Conservation (phyloP, 495 filamentous ascomycete genomes). For the Bacidia rubella region DNA sequence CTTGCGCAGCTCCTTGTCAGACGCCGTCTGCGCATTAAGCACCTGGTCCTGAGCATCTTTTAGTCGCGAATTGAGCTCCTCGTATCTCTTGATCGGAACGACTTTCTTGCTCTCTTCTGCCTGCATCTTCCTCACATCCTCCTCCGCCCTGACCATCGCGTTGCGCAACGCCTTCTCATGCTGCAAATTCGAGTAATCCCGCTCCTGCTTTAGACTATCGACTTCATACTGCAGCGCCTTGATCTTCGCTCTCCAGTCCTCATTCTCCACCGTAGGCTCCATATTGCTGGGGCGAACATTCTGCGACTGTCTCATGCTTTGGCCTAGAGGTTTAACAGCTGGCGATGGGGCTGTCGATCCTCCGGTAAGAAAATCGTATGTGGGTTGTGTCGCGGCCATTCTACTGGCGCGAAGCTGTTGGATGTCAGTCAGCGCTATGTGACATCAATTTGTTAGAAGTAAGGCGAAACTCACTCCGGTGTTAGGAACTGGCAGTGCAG, state of each 20-base stretch:
- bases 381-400: conserved; percentile 37
- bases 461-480: conserved; percentile 16
- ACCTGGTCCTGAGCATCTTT: conserved; percentile 53
- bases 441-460: too few species aligned
- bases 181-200: conserved; percentile 58
- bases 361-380: conserved; percentile 49
- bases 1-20: conserved; percentile 59
- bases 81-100: conserved; percentile 55
- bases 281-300: conserved; percentile 10
- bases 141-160: conserved; percentile 57
- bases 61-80: conserved; percentile 55
- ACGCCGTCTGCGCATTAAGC: conserved; percentile 48
- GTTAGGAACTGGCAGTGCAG: conserved; percentile 16
- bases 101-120: conserved; percentile 56
- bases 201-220: conserved; percentile 68
- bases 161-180: conserved; percentile 76
- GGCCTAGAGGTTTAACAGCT: conserved; percentile 19
- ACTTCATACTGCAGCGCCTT: conserved; percentile 58
- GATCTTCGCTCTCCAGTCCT: conserved; percentile 53
- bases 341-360: conserved; percentile 23
- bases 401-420: conserved; percentile 12
- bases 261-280: conserved; percentile 31
- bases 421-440: neutral
- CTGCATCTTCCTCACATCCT: conserved; percentile 73
- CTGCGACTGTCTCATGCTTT: conserved; percentile 27